Evolutionary conservation across 257 asterid genomes (phyloP).

Genomic region (Solanum pinnatisectum): DNA sequence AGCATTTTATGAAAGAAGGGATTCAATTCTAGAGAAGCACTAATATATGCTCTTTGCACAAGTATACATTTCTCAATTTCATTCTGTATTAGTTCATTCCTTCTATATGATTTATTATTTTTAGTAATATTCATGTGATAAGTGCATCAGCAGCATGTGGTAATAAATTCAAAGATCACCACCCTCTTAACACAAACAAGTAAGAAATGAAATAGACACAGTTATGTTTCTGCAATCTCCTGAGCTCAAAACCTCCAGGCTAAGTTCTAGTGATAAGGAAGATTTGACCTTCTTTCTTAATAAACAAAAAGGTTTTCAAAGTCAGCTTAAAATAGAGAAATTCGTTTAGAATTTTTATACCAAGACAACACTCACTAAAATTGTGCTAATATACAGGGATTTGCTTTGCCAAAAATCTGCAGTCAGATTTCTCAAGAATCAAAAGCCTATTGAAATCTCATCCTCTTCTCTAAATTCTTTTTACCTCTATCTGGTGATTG

Average conservation of each 20-base stretch:
- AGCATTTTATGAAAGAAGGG: neutral
- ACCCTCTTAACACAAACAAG: neutral
- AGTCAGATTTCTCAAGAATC: neutral
- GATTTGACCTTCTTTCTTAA: neutral
- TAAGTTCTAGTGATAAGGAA: neutral
- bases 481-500: slow-evolving; percentile 25
- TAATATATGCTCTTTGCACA: neutral
- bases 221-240: neutral
- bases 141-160: neutral
- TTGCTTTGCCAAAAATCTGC: neutral
- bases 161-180: neutral
- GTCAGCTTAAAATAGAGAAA: neutral
- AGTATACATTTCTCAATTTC: neutral
- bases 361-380: neutral
- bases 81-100: neutral
- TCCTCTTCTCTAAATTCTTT: slow-evolving; percentile 41
- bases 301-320: neutral
- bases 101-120: neutral
- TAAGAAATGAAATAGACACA: neutral
- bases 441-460: slow-evolving; percentile 15
- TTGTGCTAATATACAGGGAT: neutral
- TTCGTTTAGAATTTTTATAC: neutral
- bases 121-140: neutral
- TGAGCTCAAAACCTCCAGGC: neutral
- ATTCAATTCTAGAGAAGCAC: neutral